Conservation (phyloP, 768 basidiomycete species). For the Naganishia friedmannii region DNA sequence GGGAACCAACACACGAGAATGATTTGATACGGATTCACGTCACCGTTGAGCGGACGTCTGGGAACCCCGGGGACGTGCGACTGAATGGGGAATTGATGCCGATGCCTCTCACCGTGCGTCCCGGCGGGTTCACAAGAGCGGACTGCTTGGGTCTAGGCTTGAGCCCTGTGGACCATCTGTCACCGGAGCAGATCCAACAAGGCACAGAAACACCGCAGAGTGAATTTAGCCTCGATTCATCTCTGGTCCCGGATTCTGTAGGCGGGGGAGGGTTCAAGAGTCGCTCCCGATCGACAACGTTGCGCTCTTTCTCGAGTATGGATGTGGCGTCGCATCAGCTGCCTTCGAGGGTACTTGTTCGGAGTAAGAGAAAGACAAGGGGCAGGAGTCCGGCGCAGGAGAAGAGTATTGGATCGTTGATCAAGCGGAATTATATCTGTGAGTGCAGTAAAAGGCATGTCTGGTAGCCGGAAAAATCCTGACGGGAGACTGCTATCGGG, state of each 20-base stretch:
- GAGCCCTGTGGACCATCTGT: neutral
- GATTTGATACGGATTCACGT: constrained; percentile 61
- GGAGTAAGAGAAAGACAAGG: constrained; percentile 4
- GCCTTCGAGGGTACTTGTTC: constrained; percentile 2
- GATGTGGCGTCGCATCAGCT: constrained; percentile 14
- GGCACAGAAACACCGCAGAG: neutral
- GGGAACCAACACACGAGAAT: constrained; percentile 62
- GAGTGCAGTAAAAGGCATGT: constrained; percentile 28
- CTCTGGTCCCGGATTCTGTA: neutral
- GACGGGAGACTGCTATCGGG: too few relatives aligned
- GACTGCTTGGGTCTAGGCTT: too few relatives aligned
- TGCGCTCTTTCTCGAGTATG: constrained; percentile 6
- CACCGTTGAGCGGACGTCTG: constrained; percentile 71
- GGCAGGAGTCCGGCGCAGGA: constrained; percentile 60
- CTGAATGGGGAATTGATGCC: constrained; percentile 64
- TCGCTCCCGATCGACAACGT: neutral
- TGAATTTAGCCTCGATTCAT: constrained; percentile 9
- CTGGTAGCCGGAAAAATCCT: neutral
- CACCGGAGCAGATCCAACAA: constrained; percentile 18
- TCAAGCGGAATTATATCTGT: constrained; percentile 88
- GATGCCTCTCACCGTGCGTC: constrained; percentile 36
- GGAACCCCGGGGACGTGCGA: constrained; percentile 66
- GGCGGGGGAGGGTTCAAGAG: neutral
- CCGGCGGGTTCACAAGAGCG: constrained; percentile 40
- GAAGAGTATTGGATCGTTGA: constrained; percentile 78